phyloP scores from a whole-genome alignment of 2,329 filamentous ascomycete species.

The Rachicladosporium sp. region DNA sequence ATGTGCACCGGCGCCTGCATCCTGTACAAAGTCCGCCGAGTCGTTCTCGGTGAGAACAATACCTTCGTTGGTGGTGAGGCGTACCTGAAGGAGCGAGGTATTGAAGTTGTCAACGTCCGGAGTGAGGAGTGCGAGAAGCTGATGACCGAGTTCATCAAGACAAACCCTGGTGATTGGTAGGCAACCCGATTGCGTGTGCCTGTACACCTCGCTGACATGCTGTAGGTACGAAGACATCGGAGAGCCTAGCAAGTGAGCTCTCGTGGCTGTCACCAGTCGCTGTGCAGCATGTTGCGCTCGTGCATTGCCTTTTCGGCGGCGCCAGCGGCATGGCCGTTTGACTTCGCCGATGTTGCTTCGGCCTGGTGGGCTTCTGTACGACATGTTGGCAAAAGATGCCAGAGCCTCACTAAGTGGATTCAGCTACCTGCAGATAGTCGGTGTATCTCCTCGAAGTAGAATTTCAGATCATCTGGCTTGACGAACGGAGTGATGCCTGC shows the following conservation, averaged over 20 bases:
- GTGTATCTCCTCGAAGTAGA: constrained; percentile 89
- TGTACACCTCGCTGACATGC: constrained; percentile 9
- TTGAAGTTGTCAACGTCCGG: constrained; percentile 62
- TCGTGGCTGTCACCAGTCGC: constrained; percentile 20
- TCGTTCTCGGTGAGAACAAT: constrained; percentile 67
- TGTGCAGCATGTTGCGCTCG: constrained; percentile 22
- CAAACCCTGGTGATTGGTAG: constrained; percentile 36
- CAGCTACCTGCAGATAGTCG: constrained; percentile 27
- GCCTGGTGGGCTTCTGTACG: constrained; percentile 14
- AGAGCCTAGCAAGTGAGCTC: constrained; percentile 15
- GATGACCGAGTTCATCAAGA: constrained; percentile 60
- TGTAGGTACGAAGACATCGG: constrained; percentile 29
- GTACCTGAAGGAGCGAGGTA: constrained; percentile 53
- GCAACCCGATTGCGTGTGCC: too few relatives aligned
- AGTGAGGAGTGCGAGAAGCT: constrained; percentile 52
- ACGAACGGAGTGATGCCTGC: constrained; percentile 87
- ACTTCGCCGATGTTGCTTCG: constrained; percentile 17
- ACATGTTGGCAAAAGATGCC: too few relatives aligned
- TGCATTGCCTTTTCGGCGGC: constrained; percentile 24
- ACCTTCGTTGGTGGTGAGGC: constrained; percentile 63
- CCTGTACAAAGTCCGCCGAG: constrained; percentile 60
- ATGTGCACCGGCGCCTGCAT: constrained; percentile 74
- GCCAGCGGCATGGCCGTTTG: constrained; percentile 11
- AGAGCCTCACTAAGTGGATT: constrained; percentile 11
- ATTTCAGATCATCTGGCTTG: constrained; percentile 82